Percentiles rank a stretch among this genome's conserved stretches.
These are phyloP conservation scores for Psidium guajava DNA, from an alignment of 345 rosid genomes.

Conservation along the genomic window DNA sequence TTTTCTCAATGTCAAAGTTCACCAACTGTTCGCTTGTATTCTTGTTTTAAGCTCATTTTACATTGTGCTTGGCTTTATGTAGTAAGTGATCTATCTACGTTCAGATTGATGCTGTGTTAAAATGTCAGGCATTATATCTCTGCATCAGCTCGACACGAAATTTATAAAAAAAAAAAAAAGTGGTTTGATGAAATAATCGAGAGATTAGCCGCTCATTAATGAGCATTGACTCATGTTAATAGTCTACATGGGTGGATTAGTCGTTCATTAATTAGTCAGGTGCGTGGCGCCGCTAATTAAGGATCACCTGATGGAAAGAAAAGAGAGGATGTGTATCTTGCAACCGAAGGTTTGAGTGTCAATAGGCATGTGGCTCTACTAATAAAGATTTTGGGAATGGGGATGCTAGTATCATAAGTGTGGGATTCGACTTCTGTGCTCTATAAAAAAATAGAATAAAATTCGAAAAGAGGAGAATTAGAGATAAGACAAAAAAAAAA, in stretches of 20 bases:
- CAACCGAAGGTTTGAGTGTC: background rate
- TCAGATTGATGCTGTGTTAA: background rate
- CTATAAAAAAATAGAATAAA: no score
- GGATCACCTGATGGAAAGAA: background rate
- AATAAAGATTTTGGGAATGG: no score
- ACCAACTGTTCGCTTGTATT: background rate
- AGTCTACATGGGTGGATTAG: background rate
- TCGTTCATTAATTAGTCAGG: no score
- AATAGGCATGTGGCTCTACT: no score
- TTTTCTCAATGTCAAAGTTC: background rate
- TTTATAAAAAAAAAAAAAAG: background rate
- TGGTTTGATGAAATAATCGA: background rate
- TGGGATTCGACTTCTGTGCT: no score
- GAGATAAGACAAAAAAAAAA: no score
- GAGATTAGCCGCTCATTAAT: background rate
- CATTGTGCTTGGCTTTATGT: background rate
- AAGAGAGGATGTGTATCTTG: background rate
- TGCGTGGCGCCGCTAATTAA: background rate
- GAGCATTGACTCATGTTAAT: background rate
- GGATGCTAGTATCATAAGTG: no score
- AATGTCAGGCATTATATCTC: background rate
- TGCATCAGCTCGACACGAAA: background rate
- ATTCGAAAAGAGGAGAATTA: no score
- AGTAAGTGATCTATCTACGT: background rate
- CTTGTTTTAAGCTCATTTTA: background rate